Evolutionary conservation across 345 rosid genomes (phyloP).

Genomic region (Aquilaria yunnanensis): DNA sequence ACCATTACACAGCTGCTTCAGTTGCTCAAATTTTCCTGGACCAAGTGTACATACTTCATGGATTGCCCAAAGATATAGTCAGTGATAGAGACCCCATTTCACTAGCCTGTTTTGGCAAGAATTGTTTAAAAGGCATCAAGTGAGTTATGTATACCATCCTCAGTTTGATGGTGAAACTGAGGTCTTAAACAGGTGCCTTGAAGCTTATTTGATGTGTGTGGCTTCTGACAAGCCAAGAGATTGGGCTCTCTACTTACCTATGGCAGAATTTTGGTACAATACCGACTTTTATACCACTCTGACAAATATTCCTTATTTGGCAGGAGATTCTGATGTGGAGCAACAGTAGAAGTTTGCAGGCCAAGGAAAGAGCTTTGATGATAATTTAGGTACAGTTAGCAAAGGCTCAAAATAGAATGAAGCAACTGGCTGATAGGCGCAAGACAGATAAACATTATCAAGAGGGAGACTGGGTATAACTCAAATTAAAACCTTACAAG

Average conservation of each 20-base stretch:
- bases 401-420: neutral
- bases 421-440: neutral
- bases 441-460: neutral
- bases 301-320: neutral
- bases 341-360: neutral
- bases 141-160: neutral
- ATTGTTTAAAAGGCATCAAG: neutral
- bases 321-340: neutral
- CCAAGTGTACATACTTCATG: no score
- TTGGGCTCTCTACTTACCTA: neutral
- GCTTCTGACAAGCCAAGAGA: neutral
- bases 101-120: neutral
- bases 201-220: neutral
- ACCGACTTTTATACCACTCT: neutral
- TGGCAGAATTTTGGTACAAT: neutral
- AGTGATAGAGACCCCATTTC: neutral
- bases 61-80: neutral
- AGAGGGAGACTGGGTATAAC: neutral
- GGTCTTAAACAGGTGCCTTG: neutral
- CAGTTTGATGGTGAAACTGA: neutral
- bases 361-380: neutral
- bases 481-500: neutral
- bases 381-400: neutral
- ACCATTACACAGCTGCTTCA: neutral
- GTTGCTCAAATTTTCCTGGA: neutral